Evolutionary conservation across 371 early-diverging fungal genomes (phyloP), one percentile per base, ranked within the genome.

Genomic region (Neoconidiobolus thromboides): DNA sequence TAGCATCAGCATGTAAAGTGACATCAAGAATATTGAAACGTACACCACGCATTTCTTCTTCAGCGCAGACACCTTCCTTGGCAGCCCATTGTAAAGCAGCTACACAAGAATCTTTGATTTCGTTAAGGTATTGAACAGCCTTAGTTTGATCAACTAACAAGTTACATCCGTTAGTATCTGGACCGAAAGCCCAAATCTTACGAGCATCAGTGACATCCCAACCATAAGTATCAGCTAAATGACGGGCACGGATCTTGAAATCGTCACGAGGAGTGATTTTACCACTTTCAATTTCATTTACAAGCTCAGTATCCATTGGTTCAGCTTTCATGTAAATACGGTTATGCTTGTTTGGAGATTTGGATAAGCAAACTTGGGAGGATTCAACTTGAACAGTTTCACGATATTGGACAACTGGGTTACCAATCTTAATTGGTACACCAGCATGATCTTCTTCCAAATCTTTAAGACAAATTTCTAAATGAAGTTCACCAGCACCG

Each of bases 61-160:
- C 98, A 63, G 89, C 87, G 9, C 96, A 76, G 3, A 96, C 96
- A 1, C 96, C 98, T 70, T 96, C 94, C 48, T 91, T 79, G 1
- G 91, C 81, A 26, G 87, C 93, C 98, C 98, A 98, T 70, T 91
- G 91, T 78, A 98, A 98, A 46, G 96, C 98, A 71, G 93, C 93
- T 53, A 81, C 77, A 61, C 96, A 76, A 10, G 85, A 82, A 61
- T 94, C 95, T 15, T 82, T 79, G 39, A 89, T 83, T 14, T 82
- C 71, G 38, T 74, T 75, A 46, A 38, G n/a, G 48, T 74, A 79
- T 61, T 93, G 94, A 2, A 81, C 73, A 0, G 91, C 87, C 47
- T 96, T 70, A 36, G 96, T 92, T 65, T 98, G 96, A 68, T 98
- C 92, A 43, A 91, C 67, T n/a, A 97, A 75, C 10, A 95, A 74